Evolutionary conservation across 1,139 yeast genomes (phyloP), one percentile per base, ranked within the genome.

Genomic region (Yamadazyma diddensiae): DNA sequence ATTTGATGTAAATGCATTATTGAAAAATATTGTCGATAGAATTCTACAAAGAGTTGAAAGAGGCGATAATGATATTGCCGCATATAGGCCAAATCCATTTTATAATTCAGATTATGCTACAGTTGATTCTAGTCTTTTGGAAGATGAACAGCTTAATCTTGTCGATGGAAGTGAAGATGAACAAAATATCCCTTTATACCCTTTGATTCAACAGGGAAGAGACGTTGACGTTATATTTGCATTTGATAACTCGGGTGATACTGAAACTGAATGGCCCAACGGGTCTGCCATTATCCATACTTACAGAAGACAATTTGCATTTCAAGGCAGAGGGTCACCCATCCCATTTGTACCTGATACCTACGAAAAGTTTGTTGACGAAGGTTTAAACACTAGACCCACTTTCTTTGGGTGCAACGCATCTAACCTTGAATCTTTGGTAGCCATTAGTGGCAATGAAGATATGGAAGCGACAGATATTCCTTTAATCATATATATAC

Each of bases 101-200:
- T 48, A 43, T 30, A 43, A 50, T 3, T 39, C 45, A n/a, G 42
- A 44, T 5, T 41, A 30, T 18, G 55, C 59, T 6, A 13, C 6
- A 6, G 29, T 38, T 15, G 26, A 33, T n/a, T 40, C 38, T 6
- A 24, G 16, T 6, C 12, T 43, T 5, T 5, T 29, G 6, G 21
- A 27, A 1, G 43, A 49, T 13, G 49, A 45, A 26, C 49, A 49
- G 10, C 65, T 88, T 27, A 74, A 60, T 49, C 66, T 87, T 39
- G 90, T 80, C n/a, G 97, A 88, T 53, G 96, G 96, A 39, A 95
- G 96, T 43, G 90, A 82, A 56, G 95, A 85, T 58, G 58, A 55
- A 10, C 92, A 87, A 53, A 83, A 82, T 46, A 69, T 88, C 19
- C 97, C 97, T 7, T 61, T 86, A 28, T 67, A 73, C 39, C 96